Evolutionary conservation across 495 filamentous ascomycete species (phyloP).

Genomic region (Penicillium mononematosum): DNA sequence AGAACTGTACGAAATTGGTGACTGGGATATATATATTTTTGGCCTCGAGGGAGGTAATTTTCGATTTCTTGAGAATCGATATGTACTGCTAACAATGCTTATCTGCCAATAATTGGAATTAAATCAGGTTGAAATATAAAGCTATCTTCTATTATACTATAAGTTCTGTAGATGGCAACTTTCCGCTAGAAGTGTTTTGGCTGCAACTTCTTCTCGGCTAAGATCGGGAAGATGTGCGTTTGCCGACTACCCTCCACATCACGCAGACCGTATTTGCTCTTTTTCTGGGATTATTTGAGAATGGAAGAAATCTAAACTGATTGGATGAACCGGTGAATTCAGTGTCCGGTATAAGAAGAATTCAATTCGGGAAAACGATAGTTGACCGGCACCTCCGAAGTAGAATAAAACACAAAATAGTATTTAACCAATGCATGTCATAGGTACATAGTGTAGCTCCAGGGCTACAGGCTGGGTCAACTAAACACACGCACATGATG

Average conservation of each 20-base stretch:
- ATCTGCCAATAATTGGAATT: too few relatives aligned
- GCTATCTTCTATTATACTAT: too few relatives aligned
- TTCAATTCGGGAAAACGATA: conserved; percentile 2
- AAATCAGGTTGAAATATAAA: too few relatives aligned
- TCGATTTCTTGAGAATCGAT: too few relatives aligned
- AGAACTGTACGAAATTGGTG: too few relatives aligned
- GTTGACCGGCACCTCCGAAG: neutral
- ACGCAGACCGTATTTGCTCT: neutral
- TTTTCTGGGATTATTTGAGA: neutral
- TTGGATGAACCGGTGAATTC: neutral
- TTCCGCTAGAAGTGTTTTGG: neutral
- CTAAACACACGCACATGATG: neutral
- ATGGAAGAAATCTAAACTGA: neutral
- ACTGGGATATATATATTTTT: too few relatives aligned
- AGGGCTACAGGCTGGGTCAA: too few relatives aligned
- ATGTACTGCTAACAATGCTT: too few relatives aligned
- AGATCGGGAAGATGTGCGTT: neutral
- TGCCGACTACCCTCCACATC: neutral
- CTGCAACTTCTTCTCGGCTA: neutral
- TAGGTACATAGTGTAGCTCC: too few relatives aligned
- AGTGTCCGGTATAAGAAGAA: neutral
- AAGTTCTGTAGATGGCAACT: too few relatives aligned
- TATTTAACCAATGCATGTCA: neutral
- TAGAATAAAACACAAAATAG: neutral
- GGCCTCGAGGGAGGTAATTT: too few relatives aligned